Evolutionary conservation across 2,329 filamentous ascomycete species (phyloP).

Genomic region (Aspergillus udagawae): DNA sequence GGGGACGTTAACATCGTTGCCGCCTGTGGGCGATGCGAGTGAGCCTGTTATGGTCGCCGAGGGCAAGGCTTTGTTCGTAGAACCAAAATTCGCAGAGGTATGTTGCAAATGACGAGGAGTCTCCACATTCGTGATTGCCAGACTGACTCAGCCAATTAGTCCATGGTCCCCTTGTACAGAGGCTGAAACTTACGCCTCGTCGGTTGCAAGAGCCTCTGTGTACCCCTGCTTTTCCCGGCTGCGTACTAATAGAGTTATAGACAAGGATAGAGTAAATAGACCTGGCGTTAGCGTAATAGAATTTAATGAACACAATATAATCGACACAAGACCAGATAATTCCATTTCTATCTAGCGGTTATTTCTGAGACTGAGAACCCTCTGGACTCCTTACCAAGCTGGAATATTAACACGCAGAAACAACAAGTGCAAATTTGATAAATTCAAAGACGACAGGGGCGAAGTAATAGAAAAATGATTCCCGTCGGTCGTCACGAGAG

Average conservation of each 20-base stretch:
- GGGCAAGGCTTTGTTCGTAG: constrained; percentile 36
- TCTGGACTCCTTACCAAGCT: constrained; percentile 13
- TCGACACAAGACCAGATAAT: not conserved
- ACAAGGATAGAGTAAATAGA: constrained; percentile 3
- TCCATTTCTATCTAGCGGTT: constrained; percentile 19
- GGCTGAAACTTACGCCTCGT: constrained; percentile 3
- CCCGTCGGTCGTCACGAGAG: not conserved
- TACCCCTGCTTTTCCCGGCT: not conserved
- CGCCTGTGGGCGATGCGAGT: constrained; percentile 13
- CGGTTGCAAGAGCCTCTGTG: not conserved
- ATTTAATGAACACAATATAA: not conserved
- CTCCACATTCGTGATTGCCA: not conserved
- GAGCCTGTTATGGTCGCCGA: constrained; percentile 31
- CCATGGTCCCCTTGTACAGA: constrained; percentile 31
- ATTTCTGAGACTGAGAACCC: constrained; percentile 2
- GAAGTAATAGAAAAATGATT: not conserved
- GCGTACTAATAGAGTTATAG: constrained; percentile 4
- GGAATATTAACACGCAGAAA: not conserved
- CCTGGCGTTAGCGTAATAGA: not conserved
- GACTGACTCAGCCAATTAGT: constrained; percentile 15
- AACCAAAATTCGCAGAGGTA: constrained; percentile 36
- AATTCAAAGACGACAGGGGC: not conserved
- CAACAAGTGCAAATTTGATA: not conserved
- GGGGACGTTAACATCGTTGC: constrained; percentile 23
- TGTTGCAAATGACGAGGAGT: constrained; percentile 8